Evolutionary conservation across 23 red algal genomes (phyloP).

Genomic region (Gracilaria domingensis): DNA sequence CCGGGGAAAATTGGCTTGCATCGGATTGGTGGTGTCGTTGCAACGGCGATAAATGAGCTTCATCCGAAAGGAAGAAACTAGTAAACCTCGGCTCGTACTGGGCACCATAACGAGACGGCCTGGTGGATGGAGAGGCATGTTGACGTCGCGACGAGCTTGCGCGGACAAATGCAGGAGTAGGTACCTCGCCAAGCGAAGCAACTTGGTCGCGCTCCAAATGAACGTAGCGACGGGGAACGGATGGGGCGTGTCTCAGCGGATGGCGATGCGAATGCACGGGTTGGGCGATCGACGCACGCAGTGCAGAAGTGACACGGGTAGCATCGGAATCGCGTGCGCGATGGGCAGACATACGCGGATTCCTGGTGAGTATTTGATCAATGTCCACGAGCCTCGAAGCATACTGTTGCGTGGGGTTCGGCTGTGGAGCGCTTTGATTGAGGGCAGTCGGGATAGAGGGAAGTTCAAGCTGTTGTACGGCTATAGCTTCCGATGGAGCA

Average conservation of each 20-base stretch:
- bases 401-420: too few relatives aligned
- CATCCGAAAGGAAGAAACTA: background rate
- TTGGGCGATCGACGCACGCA: background rate
- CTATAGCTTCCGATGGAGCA: background rate
- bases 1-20: background rate
- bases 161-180: background rate
- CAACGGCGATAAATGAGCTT: background rate
- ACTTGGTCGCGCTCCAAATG: slow-evolving; percentile 14
- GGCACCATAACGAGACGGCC: background rate
- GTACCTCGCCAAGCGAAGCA: background rate
- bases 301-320: background rate
- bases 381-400: background rate
- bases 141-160: background rate
- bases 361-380: background rate
- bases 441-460: background rate
- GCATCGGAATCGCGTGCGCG: background rate
- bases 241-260: background rate
- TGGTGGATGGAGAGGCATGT: background rate
- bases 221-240: slow-evolving; percentile 2
- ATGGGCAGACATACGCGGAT: background rate
- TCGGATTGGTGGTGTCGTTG: background rate
- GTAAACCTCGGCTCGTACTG: background rate
- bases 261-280: background rate
- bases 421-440: background rate
- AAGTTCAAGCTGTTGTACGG: background rate